Base-by-base conservation (phyloP, 306 rosid genomes). In the Macrotyloma uniflorum region DNA sequence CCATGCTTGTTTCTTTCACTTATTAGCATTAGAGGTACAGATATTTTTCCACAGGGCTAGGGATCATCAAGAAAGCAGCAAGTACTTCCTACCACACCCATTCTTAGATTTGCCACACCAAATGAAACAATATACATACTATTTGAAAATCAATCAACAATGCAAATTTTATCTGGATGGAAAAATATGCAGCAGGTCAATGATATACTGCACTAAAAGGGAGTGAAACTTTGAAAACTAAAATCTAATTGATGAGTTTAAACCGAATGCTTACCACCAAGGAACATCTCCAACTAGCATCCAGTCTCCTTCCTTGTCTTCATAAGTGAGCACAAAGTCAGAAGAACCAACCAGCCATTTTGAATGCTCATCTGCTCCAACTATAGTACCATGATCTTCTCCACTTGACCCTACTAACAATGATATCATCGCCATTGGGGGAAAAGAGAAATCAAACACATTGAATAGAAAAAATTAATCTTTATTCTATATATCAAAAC, bases 261-360 rank as follows among this genome's bases (percentile, higher is more conserved):
- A 59, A 63, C 59, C 64, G 76, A 59, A 68, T 32, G 46, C 89
- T 40, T 90, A 92, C 96, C 92, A 84, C 97, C 97, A 93, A 62
- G 97, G 96, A 83, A 93, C 93, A 82, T 92, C 97, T 36, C 97
- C 97, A 40, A 90, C 97, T 55, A 92, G 97, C 93, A 92, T 92
- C 97, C 95, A 92, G 80, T 92, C 97, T 74, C 93, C 95, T 0
- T 92, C 97, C 81, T 74, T 85, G 87, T 92, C 97, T 87, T 90
- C 92, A 30, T 92, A 92, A 62, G 97, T 86, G 66, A 92, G 97
- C 66, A 76, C 93, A 84, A 85, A 86, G 23, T 89, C 85, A n/a
- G 89, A 86, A 19, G 89, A 86, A 66, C 88, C 93, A 67, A 85
- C 82, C 77, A 90, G 75, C 78, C 85, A 81, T 73, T 82, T 90